Percentiles rank a stretch among this genome's conserved stretches.
These are phyloP conservation scores for Cercis canadensis DNA, from an alignment of 306 rosid species.

Conservation along the genomic window DNA sequence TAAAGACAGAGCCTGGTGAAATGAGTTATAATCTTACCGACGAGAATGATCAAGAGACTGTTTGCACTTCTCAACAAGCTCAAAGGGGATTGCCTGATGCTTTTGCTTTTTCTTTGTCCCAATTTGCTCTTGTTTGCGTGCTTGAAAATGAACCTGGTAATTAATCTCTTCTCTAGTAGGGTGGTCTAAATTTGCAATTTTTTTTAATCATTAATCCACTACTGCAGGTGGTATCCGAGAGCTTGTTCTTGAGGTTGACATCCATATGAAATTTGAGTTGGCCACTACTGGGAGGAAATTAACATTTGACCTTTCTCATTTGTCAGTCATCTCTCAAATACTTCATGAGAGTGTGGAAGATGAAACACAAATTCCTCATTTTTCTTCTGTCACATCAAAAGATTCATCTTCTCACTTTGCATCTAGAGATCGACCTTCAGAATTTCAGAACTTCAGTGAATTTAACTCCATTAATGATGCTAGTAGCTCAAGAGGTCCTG, in stretches of 20 bases:
- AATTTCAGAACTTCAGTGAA: slow-evolving; percentile 45
- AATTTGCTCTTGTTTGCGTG: slow-evolving; percentile 58
- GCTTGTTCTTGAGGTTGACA: slow-evolving; percentile 66
- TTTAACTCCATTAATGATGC: slow-evolving; percentile 53
- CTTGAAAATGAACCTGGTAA: slow-evolving; percentile 73
- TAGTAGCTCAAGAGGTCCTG: slow-evolving; percentile 57
- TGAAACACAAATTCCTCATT: slow-evolving; percentile 59
- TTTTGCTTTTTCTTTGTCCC: slow-evolving; percentile 60
- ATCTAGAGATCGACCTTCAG: slow-evolving; percentile 50
- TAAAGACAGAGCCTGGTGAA: slow-evolving; percentile 43
- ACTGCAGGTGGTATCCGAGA: slow-evolving; percentile 71
- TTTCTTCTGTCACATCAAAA: slow-evolving; percentile 57
- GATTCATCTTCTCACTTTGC: slow-evolving; percentile 41
- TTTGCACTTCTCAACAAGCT: slow-evolving; percentile 47
- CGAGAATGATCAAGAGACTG: slow-evolving; percentile 46
- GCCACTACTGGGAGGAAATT: slow-evolving; percentile 53
- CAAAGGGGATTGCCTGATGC: slow-evolving; percentile 51
- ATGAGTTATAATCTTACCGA: slow-evolving; percentile 40
- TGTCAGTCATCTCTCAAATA: slow-evolving; percentile 69
- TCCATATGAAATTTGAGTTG: slow-evolving; percentile 55
- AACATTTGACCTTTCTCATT: slow-evolving; percentile 58
- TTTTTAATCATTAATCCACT: slow-evolving; percentile 36
- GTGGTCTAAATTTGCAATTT: slow-evolving; percentile 2
- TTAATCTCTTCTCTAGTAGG: slow-evolving; percentile 23
- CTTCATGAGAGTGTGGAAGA: slow-evolving; percentile 45